Evolutionary conservation across 306 rosid species (phyloP).

Genomic region (Castanopsis chinensis): DNA sequence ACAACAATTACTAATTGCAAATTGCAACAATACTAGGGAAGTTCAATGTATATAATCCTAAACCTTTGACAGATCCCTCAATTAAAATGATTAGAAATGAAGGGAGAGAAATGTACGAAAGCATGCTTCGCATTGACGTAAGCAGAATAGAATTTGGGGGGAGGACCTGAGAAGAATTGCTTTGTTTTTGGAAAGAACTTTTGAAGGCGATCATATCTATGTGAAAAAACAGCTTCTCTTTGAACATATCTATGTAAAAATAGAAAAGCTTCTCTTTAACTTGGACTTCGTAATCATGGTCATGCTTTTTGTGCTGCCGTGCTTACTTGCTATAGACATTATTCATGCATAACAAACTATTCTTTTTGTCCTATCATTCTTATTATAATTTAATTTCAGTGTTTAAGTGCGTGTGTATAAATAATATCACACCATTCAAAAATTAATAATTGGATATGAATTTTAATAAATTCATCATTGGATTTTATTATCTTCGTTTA

Average conservation of each 20-base stretch:
- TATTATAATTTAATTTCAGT: constrained; percentile 13
- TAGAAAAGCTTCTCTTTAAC: neutral
- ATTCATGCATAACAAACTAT: constrained; percentile 29
- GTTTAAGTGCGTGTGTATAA: too few species aligned
- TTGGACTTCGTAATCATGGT: constrained; percentile 28
- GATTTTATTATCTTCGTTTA: too few species aligned
- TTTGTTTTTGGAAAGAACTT: constrained; percentile 29
- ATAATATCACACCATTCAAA: too few species aligned
- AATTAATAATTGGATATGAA: too few species aligned
- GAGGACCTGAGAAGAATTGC: constrained; percentile 6
- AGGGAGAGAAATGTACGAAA: constrained; percentile 1
- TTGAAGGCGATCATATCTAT: constrained; percentile 30
- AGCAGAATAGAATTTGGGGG: constrained; percentile 19
- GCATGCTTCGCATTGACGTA: constrained; percentile 50
- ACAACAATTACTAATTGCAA: neutral
- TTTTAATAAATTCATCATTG: too few species aligned
- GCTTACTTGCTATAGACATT: constrained; percentile 37
- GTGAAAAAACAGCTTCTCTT: constrained; percentile 1
- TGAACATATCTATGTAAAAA: constrained; percentile 26
- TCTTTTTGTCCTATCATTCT: constrained; percentile 30
- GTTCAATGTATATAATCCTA: neutral
- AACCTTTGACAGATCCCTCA: neutral
- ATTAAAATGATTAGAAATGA: neutral
- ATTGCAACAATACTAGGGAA: neutral
- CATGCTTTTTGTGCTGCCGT: constrained; percentile 38